A percentile compares a stretch with the other conserved stretches of the same genome.
Conservation (phyloP, 2,329 filamentous ascomycete species). For the Colletotrichum spaethianum region DNA sequence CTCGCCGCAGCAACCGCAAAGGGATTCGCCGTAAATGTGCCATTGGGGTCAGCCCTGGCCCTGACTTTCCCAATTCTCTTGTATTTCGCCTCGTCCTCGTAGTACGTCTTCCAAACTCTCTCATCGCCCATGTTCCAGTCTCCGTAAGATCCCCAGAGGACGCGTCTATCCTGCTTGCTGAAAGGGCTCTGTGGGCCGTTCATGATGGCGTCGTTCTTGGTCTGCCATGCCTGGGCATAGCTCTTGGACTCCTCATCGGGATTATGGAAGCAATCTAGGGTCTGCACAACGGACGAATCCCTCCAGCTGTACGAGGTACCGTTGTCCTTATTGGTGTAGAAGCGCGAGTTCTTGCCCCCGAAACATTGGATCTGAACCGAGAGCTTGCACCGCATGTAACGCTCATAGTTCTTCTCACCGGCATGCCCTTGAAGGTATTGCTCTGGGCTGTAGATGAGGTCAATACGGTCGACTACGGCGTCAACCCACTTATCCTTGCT, state of each 20-base stretch:
- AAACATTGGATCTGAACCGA: conserved; percentile 61
- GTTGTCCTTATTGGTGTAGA: conserved; percentile 57
- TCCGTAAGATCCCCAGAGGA: conserved; percentile 58
- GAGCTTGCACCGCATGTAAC: conserved; percentile 52
- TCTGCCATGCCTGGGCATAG: conserved; percentile 58
- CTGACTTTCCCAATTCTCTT: conserved; percentile 49
- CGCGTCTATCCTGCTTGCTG: conserved; percentile 54
- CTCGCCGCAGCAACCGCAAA: conserved; percentile 43
- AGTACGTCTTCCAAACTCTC: conserved; percentile 53
- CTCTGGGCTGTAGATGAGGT: conserved; percentile 53
- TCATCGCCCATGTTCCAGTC: conserved; percentile 50
- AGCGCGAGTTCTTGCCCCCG: conserved; percentile 60
- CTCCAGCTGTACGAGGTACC: conserved; percentile 64
- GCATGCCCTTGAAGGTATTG: conserved; percentile 44
- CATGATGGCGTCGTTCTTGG: conserved; percentile 53
- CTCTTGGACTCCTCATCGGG: conserved; percentile 45
- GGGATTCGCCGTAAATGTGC: conserved; percentile 54
- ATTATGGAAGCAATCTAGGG: conserved; percentile 61
- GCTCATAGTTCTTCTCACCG: conserved; percentile 40
- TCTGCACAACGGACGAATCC: conserved; percentile 56
- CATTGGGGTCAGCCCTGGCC: conserved; percentile 51
- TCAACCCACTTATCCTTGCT: conserved; percentile 56
- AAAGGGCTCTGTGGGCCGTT: conserved; percentile 49
- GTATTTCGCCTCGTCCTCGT: conserved; percentile 53
- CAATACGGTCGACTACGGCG: conserved; percentile 54